phyloP scores from a whole-genome alignment of 106 monocot genomes.

The Hemerocallis citrina region DNA sequence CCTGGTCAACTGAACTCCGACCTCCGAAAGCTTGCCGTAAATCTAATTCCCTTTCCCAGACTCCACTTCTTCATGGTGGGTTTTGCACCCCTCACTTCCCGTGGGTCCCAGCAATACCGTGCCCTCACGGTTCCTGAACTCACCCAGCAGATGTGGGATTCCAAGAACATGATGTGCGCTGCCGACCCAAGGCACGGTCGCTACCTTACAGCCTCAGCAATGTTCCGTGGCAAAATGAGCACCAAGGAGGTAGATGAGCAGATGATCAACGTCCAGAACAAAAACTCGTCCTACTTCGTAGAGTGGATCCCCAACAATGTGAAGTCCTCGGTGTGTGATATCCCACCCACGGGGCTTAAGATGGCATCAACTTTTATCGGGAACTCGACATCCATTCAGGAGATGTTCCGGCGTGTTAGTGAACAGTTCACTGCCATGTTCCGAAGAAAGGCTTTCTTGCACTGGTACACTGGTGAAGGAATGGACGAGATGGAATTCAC shows the following conservation, averaged over 20 bases:
- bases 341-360: no score
- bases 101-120: constrained; percentile 46
- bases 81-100: constrained; percentile 15
- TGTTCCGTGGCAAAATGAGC: constrained; percentile 61
- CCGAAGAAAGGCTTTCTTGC: constrained; percentile 40
- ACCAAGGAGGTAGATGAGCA: constrained; percentile 44
- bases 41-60: constrained; percentile 17
- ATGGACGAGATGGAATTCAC: constrained; percentile 51
- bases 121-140: constrained; percentile 60
- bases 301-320: constrained; percentile 47
- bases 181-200: constrained; percentile 58
- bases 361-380: constrained; percentile 37
- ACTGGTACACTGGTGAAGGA: constrained; percentile 41
- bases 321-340: constrained; percentile 38
- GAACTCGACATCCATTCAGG: constrained; percentile 41
- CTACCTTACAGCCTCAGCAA: constrained; percentile 63
- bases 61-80: constrained; percentile 21
- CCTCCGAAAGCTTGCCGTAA: constrained; percentile 16
- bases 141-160: constrained; percentile 68
- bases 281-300: constrained; percentile 42
- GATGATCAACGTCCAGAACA: constrained; percentile 46
- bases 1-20: constrained; percentile 20
- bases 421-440: constrained; percentile 37
- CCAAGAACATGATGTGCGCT: constrained; percentile 79
- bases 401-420: constrained; percentile 39